Evolutionary conservation across 768 basidiomycete species (phyloP).

Genomic region (Mycena galericulata): DNA sequence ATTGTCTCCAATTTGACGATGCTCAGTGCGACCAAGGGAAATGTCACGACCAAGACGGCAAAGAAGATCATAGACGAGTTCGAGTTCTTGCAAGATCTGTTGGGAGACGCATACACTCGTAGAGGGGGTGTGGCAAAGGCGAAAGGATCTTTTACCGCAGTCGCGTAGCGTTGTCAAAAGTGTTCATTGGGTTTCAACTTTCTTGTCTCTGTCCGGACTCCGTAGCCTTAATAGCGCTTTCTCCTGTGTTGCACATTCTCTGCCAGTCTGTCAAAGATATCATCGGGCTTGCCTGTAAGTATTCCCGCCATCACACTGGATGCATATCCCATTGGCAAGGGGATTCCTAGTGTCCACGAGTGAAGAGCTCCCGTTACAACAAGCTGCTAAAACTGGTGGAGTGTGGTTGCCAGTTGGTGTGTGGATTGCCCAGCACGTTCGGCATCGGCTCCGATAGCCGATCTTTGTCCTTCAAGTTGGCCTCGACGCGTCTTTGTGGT

Average conservation of each 20-base stretch:
- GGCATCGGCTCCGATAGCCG: too few species aligned
- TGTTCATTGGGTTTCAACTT: constrained; percentile 14
- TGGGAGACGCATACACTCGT: constrained; percentile 8
- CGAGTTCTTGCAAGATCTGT: constrained; percentile 10
- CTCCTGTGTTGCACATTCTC: constrained; percentile 16
- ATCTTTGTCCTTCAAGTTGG: too few species aligned
- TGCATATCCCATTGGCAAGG: too few species aligned
- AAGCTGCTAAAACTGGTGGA: too few species aligned
- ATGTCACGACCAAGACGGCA: constrained; percentile 12
- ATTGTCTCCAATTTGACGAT: constrained; percentile 9
- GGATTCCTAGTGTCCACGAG: too few species aligned
- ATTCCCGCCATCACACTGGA: too few species aligned
- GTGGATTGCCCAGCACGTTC: too few species aligned
- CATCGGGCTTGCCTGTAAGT: constrained; percentile 7
- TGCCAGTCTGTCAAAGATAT: constrained; percentile 8
- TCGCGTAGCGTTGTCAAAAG: constrained; percentile 15
- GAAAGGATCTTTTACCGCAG: constrained; percentile 1
- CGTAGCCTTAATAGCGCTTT: constrained; percentile 6
- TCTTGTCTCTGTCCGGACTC: constrained; percentile 11
- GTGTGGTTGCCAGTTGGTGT: too few species aligned
- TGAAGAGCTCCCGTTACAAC: too few species aligned
- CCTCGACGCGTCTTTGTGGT: too few species aligned
- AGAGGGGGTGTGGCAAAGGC: constrained; percentile 12
- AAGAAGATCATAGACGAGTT: constrained; percentile 15
- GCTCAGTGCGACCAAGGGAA: constrained; percentile 13